These are phyloP conservation scores for Quercus phellos DNA, from an alignment of 331 rosid species.

Conservation along the genomic window DNA sequence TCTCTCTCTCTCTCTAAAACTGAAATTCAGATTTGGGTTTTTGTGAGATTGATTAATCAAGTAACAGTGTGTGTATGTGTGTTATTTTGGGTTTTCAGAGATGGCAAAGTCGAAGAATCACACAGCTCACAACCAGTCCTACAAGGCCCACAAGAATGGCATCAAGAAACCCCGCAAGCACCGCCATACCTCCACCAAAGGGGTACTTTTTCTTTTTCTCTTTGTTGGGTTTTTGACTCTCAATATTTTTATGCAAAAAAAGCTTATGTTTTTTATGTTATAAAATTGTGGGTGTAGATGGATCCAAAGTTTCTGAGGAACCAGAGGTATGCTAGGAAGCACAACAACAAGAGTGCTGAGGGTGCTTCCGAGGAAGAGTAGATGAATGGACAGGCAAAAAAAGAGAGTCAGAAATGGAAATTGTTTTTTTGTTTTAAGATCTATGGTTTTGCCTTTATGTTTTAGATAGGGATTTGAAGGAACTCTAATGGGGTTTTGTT, in stretches of 20 bases:
- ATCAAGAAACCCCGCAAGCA: slow-evolving; percentile 94
- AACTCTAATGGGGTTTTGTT: slow-evolving; percentile 10
- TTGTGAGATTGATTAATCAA: not conserved
- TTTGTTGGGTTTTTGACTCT: not conserved
- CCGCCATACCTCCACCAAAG: slow-evolving; percentile 96
- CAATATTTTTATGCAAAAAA: not conserved
- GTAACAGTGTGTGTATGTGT: not conserved
- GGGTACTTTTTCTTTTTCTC: slow-evolving; percentile 33
- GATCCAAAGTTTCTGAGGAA: slow-evolving; percentile 97
- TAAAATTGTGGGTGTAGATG: slow-evolving; percentile 42
- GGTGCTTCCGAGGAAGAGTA: slow-evolving; percentile 56
- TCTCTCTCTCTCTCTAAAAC: not conserved
- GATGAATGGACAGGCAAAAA: not conserved
- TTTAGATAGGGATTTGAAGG: slow-evolving; percentile 19
- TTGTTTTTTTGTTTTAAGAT: slow-evolving; percentile 9
- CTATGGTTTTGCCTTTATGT: not conserved
- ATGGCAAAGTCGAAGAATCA: slow-evolving; percentile 99
- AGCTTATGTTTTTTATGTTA: not conserved
- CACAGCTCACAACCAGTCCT: slow-evolving; percentile 98
- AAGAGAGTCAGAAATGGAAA: not conserved
- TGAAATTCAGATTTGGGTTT: not conserved
- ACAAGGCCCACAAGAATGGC: slow-evolving; percentile 94
- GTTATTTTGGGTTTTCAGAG: slow-evolving; percentile 26
- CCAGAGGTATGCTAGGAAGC: slow-evolving; percentile 99
- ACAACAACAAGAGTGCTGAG: slow-evolving; percentile 65